These are phyloP conservation scores for Auricularia heimuer DNA, from an alignment of 768 basidiomycete genomes.

Conservation along the genomic window DNA sequence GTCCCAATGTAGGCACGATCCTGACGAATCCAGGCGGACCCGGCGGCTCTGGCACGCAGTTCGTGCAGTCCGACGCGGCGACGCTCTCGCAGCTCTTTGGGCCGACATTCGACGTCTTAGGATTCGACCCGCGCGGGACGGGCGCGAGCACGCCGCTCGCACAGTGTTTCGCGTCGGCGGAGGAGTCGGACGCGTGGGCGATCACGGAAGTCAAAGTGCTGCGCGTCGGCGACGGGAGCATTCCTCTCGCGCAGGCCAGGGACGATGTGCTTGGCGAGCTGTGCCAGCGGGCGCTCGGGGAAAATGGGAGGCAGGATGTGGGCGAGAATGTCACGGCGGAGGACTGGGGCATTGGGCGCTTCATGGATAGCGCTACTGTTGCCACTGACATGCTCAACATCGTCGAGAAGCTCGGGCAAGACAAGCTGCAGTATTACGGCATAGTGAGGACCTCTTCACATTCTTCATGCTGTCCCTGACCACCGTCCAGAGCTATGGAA, in stretches of 20 bases:
- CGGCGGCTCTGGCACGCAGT: constrained; percentile 10
- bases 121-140: constrained; percentile 4
- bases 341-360: neutral
- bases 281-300: neutral
- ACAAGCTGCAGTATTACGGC: constrained; percentile 15
- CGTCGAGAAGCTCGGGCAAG: constrained; percentile 1
- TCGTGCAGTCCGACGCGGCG: neutral
- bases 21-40: constrained; percentile 9
- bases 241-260: neutral
- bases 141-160: neutral
- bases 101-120: constrained; percentile 2
- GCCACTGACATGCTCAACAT: constrained; percentile 4
- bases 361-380: constrained; percentile 1
- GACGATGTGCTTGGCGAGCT: neutral
- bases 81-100: constrained; percentile 7
- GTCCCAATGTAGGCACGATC: neutral
- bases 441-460: no score
- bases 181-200: neutral
- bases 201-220: neutral
- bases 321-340: neutral
- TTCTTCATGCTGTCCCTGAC: no score
- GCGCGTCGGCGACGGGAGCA: neutral
- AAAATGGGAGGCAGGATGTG: neutral
- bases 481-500: no score
- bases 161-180: neutral